These are phyloP conservation scores for Solanum dulcamara DNA, from an alignment of 257 asterid genomes.

Conservation along the genomic window DNA sequence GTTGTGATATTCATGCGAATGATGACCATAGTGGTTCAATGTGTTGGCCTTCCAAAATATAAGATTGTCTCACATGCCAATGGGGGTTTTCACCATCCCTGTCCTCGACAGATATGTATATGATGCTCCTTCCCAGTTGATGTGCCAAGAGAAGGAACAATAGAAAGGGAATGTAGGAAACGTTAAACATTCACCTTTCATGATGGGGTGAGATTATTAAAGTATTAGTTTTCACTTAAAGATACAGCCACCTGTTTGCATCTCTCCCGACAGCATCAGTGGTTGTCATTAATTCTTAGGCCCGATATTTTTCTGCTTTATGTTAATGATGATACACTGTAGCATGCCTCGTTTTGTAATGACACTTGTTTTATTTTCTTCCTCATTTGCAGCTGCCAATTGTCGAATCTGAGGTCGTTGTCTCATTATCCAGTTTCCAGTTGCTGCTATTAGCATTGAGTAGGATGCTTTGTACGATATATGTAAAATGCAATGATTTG, in stretches of 20 bases:
- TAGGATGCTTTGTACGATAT: neutral
- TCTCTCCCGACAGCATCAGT: neutral
- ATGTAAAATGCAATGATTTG: neutral
- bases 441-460: neutral
- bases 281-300: neutral
- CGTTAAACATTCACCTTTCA: neutral
- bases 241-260: neutral
- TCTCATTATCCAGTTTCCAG: neutral
- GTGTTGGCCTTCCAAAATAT: neutral
- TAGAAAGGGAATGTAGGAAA: neutral
- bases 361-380: neutral
- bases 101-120: neutral
- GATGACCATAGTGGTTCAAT: neutral
- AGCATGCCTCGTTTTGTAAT: neutral
- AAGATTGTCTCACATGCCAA: neutral
- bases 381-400: constrained; percentile 50
- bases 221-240: neutral
- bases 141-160: neutral
- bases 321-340: neutral
- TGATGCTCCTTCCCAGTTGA: neutral
- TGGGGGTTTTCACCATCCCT: neutral
- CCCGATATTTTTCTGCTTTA: neutral
- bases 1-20: neutral
- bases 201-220: neutral
- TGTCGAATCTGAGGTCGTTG: constrained; percentile 49